These are phyloP conservation scores for Cyberlindnera maritima DNA, from an alignment of 805 yeast species.

Conservation along the genomic window DNA sequence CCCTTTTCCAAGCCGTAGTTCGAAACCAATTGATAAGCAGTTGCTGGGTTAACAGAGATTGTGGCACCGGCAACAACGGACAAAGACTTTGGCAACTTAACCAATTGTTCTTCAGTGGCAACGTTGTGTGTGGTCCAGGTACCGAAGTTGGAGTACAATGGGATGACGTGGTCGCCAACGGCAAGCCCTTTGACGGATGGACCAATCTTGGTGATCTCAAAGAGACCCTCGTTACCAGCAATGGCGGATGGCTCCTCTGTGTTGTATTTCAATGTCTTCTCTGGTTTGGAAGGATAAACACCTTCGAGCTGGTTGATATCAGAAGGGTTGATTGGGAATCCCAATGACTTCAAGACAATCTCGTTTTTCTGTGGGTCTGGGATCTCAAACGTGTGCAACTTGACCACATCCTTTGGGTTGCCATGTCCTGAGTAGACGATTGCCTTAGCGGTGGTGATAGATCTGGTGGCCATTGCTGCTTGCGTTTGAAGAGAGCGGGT, in stretches of 20 bases:
- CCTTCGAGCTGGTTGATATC: slow-evolving; percentile 86
- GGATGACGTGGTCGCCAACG: slow-evolving; percentile 87
- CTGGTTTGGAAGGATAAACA: slow-evolving; percentile 78
- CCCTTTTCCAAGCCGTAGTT: slow-evolving; percentile 46
- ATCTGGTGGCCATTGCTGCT: slow-evolving; percentile 14
- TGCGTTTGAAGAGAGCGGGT: slow-evolving; percentile 1
- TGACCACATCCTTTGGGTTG: slow-evolving; percentile 54
- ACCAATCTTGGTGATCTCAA: slow-evolving; percentile 78
- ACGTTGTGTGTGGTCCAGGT: slow-evolving; percentile 89
- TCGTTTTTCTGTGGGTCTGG: slow-evolving; percentile 45
- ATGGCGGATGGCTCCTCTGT: slow-evolving; percentile 70
- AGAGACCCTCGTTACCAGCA: slow-evolving; percentile 93
- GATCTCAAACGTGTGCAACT: slow-evolving; percentile 49
- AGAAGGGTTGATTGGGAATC: slow-evolving; percentile 87
- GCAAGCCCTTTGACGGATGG: slow-evolving; percentile 42
- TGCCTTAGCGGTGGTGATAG: slow-evolving; percentile 50
- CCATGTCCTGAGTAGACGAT: slow-evolving; percentile 70
- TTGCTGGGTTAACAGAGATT: slow-evolving; percentile 85
- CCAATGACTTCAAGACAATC: slow-evolving; percentile 65
- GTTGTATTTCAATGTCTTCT: slow-evolving; percentile 46
- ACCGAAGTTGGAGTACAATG: slow-evolving; percentile 74
- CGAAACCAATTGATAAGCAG: slow-evolving; percentile 86
- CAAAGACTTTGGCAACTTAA: slow-evolving; percentile 50
- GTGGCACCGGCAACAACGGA: slow-evolving; percentile 74
- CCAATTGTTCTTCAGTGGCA: slow-evolving; percentile 49